Conservation (phyloP, 192 early-diverging fungal genomes). For the Chytriomyces hyalinus region DNA sequence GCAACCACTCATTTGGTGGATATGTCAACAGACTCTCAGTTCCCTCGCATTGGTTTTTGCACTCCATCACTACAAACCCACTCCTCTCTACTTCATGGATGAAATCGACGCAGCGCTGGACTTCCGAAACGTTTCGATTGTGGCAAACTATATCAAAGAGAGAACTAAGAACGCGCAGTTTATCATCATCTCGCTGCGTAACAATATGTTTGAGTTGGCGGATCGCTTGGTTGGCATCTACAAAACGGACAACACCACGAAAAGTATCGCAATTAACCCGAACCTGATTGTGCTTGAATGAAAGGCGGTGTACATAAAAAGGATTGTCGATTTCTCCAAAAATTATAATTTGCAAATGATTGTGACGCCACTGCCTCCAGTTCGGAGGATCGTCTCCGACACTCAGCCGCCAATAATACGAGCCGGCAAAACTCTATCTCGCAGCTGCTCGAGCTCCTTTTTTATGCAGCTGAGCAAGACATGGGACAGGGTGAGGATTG, state of each 20-base stretch:
- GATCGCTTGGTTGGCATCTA: conserved; percentile 98
- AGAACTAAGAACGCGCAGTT: conserved; percentile 97
- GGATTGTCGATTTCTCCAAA: not conserved
- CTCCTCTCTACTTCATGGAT: conserved; percentile 99
- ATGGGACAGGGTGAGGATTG: conserved; percentile 52
- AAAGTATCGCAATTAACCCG: conserved; percentile 77
- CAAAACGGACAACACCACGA: conserved; percentile 91
- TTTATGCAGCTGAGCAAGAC: conserved; percentile 57
- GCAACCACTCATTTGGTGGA: not conserved
- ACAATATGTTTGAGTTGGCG: conserved; percentile 99
- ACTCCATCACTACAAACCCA: conserved; percentile 98
- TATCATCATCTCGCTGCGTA: conserved; percentile 95
- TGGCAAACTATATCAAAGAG: conserved; percentile 98
- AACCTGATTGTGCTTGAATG: conserved; percentile 30
- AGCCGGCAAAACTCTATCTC: conserved; percentile 32
- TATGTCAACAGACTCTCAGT: conserved; percentile 75
- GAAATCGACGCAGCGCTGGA: conserved; percentile 99
- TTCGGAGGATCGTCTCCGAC: not conserved
- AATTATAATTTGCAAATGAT: not conserved
- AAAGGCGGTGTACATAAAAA: not conserved
- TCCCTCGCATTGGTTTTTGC: conserved; percentile 99
- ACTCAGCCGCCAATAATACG: not conserved
- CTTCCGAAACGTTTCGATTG: conserved; percentile 98
- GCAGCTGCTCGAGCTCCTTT: conserved; percentile 44
- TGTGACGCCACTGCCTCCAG: not conserved